Evolutionary conservation across 75 land plant species (phyloP).

Genomic region (Sequoiadendron giganteum): DNA sequence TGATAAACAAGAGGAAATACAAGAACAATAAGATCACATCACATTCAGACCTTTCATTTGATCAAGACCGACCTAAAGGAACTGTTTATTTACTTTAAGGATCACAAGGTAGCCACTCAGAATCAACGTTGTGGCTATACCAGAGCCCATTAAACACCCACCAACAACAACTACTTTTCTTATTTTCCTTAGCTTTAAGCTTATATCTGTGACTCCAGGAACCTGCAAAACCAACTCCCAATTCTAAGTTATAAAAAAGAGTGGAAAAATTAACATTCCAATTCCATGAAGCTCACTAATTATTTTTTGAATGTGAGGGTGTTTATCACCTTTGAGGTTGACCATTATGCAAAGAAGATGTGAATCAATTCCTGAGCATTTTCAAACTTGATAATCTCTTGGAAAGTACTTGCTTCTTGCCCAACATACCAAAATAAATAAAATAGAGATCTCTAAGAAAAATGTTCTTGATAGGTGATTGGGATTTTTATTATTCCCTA

Average conservation of each 20-base stretch:
- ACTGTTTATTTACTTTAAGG: slow-evolving; percentile 84
- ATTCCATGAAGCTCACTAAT: not conserved
- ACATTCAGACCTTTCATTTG: slow-evolving; percentile 71
- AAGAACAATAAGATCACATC: slow-evolving; percentile 8
- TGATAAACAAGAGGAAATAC: not conserved
- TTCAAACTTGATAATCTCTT: slow-evolving; percentile 53
- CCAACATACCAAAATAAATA: not conserved
- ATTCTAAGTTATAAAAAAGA: not conserved
- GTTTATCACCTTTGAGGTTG: slow-evolving; percentile 67
- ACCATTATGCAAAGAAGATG: slow-evolving; percentile 84
- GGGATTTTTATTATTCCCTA: not conserved
- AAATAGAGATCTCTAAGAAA: slow-evolving; percentile 5
- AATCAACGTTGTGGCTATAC: slow-evolving; percentile 85
- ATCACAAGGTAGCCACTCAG: slow-evolving; percentile 72
- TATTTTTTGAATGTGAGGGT: not conserved
- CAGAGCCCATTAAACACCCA: slow-evolving; percentile 98
- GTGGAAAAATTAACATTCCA: not conserved
- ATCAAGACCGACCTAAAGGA: slow-evolving; percentile 68
- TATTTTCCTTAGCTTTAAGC: slow-evolving; percentile 64
- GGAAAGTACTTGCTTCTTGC: slow-evolving; percentile 73
- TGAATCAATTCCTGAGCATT: slow-evolving; percentile 73
- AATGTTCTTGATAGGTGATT: not conserved
- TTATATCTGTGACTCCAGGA: slow-evolving; percentile 82
- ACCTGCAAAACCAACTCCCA: slow-evolving; percentile 10
- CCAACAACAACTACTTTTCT: slow-evolving; percentile 88